phyloP scores from a whole-genome alignment of 495 filamentous ascomycete species.

The Aspergillus cavernicola region DNA sequence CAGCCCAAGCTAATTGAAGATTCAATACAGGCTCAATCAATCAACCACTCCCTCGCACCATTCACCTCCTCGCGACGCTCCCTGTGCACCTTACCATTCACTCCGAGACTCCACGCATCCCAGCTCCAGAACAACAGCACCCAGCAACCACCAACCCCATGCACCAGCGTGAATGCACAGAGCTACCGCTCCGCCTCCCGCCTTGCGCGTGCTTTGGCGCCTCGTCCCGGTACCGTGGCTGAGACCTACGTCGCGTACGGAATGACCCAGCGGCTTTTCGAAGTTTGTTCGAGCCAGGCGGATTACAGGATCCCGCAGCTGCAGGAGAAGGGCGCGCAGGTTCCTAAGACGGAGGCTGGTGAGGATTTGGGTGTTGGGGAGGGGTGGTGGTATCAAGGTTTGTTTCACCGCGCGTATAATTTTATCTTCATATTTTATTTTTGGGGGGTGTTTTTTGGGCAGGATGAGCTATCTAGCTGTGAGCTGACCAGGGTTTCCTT shows the following conservation, averaged over 20 bases:
- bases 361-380: conserved; percentile 73
- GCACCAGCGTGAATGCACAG: background rate
- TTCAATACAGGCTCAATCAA: background rate
- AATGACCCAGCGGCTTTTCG: conserved; percentile 73
- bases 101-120: background rate
- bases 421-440: background rate
- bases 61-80: background rate
- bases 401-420: conserved; percentile 15
- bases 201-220: conserved; percentile 30
- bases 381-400: conserved; percentile 83
- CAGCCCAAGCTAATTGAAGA: too few species aligned
- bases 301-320: conserved; percentile 64
- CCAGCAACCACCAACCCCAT: background rate
- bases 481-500: too few species aligned
- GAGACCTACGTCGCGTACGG: conserved; percentile 75
- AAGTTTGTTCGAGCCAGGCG: conserved; percentile 70
- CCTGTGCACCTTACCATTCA: background rate
- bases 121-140: background rate
- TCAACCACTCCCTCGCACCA: background rate
- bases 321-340: conserved; percentile 48
- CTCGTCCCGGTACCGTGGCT: conserved; percentile 39
- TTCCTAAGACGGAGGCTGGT: conserved; percentile 64
- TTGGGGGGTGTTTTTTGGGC: too few species aligned
- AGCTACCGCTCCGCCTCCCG: conserved; percentile 22
- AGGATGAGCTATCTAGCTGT: background rate